These are phyloP conservation scores for Sarcomyxa edulis DNA, from an alignment of 768 basidiomycete genomes.

Conservation along the genomic window DNA sequence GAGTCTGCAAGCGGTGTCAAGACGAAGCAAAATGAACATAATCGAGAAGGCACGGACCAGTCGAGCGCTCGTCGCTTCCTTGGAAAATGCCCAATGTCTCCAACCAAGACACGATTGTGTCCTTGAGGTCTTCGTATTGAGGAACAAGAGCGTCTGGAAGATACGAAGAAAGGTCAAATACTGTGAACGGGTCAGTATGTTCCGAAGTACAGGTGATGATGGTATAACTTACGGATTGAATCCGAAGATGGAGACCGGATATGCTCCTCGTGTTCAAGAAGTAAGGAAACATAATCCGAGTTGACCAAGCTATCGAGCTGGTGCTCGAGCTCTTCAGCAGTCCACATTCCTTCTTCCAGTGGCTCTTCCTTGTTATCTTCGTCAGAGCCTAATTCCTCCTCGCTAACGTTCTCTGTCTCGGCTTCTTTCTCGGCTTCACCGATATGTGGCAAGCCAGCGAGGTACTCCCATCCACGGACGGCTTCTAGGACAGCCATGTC, in stretches of 20 bases:
- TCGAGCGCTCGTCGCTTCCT: conserved; percentile 28
- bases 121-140: conserved; percentile 63
- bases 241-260: conserved; percentile 42
- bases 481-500: conserved; percentile 99
- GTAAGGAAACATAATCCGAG: conserved; percentile 66
- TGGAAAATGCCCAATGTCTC: conserved; percentile 56
- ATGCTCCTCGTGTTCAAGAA: conserved; percentile 75
- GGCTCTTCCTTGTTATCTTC: conserved; percentile 32
- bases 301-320: conserved; percentile 53
- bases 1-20: conserved; percentile 35
- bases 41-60: conserved; percentile 10
- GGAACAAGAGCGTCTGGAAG: conserved; percentile 79
- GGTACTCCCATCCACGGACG: conserved; percentile 87
- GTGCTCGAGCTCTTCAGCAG: conserved; percentile 48
- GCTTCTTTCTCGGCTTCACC: conserved; percentile 58
- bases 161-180: conserved; percentile 76
- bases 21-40: not conserved
- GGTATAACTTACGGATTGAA: conserved; percentile 48
- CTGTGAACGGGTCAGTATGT: conserved; percentile 31
- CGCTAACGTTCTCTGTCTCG: conserved; percentile 25
- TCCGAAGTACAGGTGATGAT: not conserved
- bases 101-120: conserved; percentile 57
- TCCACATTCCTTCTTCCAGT: conserved; percentile 59
- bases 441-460: conserved; percentile 66
- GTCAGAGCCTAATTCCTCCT: conserved; percentile 22